Evolutionary conservation across 306 rosid species (phyloP).

Genomic region (Vigna trinervia): DNA sequence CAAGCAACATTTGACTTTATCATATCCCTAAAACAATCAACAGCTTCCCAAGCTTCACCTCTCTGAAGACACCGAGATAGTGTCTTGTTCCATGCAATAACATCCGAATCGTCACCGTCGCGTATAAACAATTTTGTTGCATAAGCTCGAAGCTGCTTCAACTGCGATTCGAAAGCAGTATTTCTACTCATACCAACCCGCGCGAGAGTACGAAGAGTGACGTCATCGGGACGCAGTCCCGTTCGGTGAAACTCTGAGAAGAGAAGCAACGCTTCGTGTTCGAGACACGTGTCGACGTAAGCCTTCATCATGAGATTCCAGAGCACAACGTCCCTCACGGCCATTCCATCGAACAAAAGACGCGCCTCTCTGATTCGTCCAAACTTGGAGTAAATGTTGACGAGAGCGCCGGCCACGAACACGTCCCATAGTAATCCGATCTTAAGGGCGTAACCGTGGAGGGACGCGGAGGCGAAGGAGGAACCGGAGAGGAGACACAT

Average conservation of each 20-base stretch:
- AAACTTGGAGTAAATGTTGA: constrained; percentile 69
- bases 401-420: constrained; percentile 75
- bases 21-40: constrained; percentile 61
- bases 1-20: constrained; percentile 50
- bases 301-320: constrained; percentile 88
- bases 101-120: constrained; percentile 46
- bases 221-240: constrained; percentile 60
- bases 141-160: constrained; percentile 74
- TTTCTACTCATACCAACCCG: constrained; percentile 43
- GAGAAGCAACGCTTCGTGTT: constrained; percentile 54
- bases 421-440: constrained; percentile 72
- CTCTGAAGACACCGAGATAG: constrained; percentile 56
- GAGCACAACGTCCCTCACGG: constrained; percentile 69
- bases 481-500: constrained; percentile 56
- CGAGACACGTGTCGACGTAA: constrained; percentile 59
- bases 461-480: constrained; percentile 60
- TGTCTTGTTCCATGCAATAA: constrained; percentile 68
- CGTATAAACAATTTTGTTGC: constrained; percentile 51
- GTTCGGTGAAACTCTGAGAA: constrained; percentile 67
- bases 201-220: constrained; percentile 56
- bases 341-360: constrained; percentile 69
- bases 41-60: constrained; percentile 63
- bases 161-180: constrained; percentile 49
- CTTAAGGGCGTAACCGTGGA: constrained; percentile 74
- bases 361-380: constrained; percentile 65